Base-by-base conservation (phyloP, 768 basidiomycete species). In the Calocybe indica region DNA sequence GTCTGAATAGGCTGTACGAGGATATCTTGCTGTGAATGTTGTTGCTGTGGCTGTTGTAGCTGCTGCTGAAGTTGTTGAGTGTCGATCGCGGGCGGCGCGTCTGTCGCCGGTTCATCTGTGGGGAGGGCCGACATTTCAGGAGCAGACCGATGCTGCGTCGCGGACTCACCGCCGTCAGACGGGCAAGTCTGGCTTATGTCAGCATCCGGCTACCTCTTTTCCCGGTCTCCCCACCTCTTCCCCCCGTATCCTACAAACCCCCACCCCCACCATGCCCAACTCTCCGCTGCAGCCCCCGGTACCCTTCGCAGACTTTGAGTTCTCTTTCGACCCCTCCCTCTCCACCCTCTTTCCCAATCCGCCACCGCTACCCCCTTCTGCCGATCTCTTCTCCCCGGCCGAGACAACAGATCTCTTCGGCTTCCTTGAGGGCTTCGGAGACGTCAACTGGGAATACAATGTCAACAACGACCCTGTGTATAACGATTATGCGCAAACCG, bases 401-500 rank as follows among this genome's bases (percentile, higher is more conserved):
- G 89, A 92, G 65, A 85, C 85, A 5, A 85, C 82, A 0, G 82
- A 88, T 64, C 71, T 92, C 45, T 74, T 90, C 51, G 83, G 84
- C 47, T 92, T 92, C 62, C 79, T 92, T 61, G 88, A 91, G 65
- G 83, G 82, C 64, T 88, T 90, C 58, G 76, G 72, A 57, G 83
- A 70, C 43, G 62, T 73, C 56, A 66, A 63, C 48, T 75, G 81
- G 80, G 83, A 86, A 46, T 22, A 22, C 22, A 70, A 80, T 50
- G 72, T 75, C 28, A n/a, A 49, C 7, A 53, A 70, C 1, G 73
- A 74, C n/a, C 61, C 62, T 28, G 10, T 52, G 12, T 54, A 47
- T 31, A 56, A 58, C 44, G 64, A 66, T 1, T 60, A 63, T 48
- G 49, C 55, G 6, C 48, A 63, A 4, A 58, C 54, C 8, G 45